Percentiles rank a stretch among this genome's conserved stretches.
phyloP scores from a whole-genome alignment of 148 eudicot species.

The Tetragonia tetragonoides region DNA sequence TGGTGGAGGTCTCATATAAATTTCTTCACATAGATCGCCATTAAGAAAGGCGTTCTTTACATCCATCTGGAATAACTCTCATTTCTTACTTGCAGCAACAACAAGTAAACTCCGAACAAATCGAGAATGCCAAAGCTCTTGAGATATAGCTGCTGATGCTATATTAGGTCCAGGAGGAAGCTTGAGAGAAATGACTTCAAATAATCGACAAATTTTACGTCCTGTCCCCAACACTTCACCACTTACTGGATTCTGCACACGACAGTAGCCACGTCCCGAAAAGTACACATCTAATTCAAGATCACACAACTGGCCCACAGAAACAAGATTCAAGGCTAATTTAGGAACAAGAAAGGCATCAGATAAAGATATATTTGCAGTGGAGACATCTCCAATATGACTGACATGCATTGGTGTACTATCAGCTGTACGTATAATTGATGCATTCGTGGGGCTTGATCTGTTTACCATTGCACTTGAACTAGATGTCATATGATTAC shows the following conservation, averaged over 20 bases:
- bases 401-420: not conserved
- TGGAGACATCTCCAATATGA: not conserved
- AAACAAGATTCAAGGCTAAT: conserved; percentile 7
- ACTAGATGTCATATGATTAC: conserved; percentile 12
- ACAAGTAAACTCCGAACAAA: not conserved
- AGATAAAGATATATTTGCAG: not conserved
- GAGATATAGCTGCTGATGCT: not conserved
- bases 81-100: not conserved
- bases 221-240: conserved; percentile 19
- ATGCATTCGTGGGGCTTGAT: no score
- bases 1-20: conserved; percentile 4
- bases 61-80: no score
- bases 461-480: not conserved
- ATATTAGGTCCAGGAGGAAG: not conserved
- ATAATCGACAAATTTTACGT: conserved; percentile 7
- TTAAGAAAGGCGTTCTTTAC: not conserved
- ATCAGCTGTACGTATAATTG: not conserved
- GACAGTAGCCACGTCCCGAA: not conserved
- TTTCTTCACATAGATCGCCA: not conserved
- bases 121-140: not conserved
- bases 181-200: not conserved
- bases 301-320: conserved; percentile 3
- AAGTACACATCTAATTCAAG: conserved; percentile 11
- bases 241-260: conserved; percentile 20
- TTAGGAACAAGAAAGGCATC: conserved; percentile 21